Evolutionary conservation across 2,329 filamentous ascomycete species (phyloP).

Genomic region (Nemania bipapillata): DNA sequence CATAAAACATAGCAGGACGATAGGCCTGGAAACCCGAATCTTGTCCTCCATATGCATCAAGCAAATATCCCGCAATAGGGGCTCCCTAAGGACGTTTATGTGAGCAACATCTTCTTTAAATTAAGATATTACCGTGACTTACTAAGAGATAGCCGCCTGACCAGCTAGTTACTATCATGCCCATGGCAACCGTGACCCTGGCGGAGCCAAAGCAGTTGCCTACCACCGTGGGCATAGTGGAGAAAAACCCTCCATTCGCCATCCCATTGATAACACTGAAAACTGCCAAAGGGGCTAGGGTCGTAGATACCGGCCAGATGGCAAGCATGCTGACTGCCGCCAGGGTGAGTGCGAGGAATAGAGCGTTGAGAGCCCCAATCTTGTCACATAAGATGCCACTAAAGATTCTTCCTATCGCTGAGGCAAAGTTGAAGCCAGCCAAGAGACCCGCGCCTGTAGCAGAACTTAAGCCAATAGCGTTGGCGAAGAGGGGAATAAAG

Average conservation of each 20-base stretch:
- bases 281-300: slow-evolving; percentile 63
- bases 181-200: slow-evolving; percentile 66
- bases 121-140: slow-evolving; percentile 22
- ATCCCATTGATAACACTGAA: slow-evolving; percentile 71
- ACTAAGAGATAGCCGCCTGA: slow-evolving; percentile 69
- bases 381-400: slow-evolving; percentile 65
- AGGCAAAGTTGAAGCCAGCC: slow-evolving; percentile 70
- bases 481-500: slow-evolving; percentile 62
- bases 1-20: slow-evolving; percentile 71
- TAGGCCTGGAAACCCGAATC: slow-evolving; percentile 63
- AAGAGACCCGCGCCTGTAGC: slow-evolving; percentile 66
- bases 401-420: slow-evolving; percentile 66
- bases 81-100: slow-evolving; percentile 48
- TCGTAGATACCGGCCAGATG: slow-evolving; percentile 69
- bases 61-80: slow-evolving; percentile 69
- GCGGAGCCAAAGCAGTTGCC: slow-evolving; percentile 68
- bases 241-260: slow-evolving; percentile 72
- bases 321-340: slow-evolving; percentile 68
- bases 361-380: slow-evolving; percentile 66
- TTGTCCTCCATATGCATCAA: slow-evolving; percentile 60
- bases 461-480: slow-evolving; percentile 65
- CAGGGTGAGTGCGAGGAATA: slow-evolving; percentile 62
- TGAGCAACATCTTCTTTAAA: neutral
- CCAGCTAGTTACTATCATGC: slow-evolving; percentile 71
- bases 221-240: slow-evolving; percentile 71